Base-by-base conservation (phyloP, 257 asterid species). In the Solanum virginianum region DNA sequence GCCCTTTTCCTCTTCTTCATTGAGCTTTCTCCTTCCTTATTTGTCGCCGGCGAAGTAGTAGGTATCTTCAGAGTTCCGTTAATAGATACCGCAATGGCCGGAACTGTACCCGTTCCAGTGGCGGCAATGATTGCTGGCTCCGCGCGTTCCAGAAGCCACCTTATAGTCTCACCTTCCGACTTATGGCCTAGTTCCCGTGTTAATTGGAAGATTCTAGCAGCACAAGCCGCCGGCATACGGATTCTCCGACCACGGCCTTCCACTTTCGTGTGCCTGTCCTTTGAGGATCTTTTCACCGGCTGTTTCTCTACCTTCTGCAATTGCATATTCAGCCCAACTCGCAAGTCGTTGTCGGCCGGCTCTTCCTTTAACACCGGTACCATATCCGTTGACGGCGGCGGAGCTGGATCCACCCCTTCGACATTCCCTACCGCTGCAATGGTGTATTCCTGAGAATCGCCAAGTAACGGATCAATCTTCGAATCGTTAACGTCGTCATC, bases 251-350 rank as follows among this genome's bases (percentile, higher is more conserved):
- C 97, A 4, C 97, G 96, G 1, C 98, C 98, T 89, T 94, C 96
- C 80, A 94, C 98, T 87, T 94, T 94, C 10, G 97, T 93, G 88
- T 94, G 98, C 8, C 98, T 93, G 91, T 94, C 98, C 86, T 93
- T 94, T 55, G 89, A 90, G 39, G 93, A 88, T 85, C 93, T 91
- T 87, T 89, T 94, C 14, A 91, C 88, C 43, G 89, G 89, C 3
- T 81, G 29, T 45, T 81, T 86, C 14, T 82, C 83, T 18, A 63
- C 29, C 22, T 74, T 84, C 4, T 49, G 36, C 41, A 65, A 29
- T 49, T 84, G 69, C 12, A 72, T 45, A n/a, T 39, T 7, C 24
- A 75, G 57, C 68, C 80, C 87, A n/a, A 83, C 83, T 86, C 55
- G 85, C 54, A 86, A 39, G 70, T 86, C 87, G 70, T 74, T 84